phyloP scores from a whole-genome alignment of 306 rosid species.

The Castanea mollissima region DNA sequence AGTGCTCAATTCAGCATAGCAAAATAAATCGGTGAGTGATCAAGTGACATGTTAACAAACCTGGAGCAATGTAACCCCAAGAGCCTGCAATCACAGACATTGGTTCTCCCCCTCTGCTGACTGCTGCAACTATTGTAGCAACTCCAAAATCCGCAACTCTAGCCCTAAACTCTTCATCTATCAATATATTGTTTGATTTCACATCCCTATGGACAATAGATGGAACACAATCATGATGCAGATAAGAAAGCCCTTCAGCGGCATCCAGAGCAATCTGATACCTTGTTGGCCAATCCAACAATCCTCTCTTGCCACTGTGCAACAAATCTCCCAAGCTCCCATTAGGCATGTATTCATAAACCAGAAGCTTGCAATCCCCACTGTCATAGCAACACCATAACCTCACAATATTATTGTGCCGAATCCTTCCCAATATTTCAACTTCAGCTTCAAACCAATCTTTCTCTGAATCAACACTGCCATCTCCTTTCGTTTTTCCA shows the following conservation, averaged over 20 bases:
- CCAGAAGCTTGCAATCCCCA: slow-evolving; percentile 66
- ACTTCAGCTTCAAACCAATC: slow-evolving; percentile 78
- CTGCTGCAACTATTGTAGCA: slow-evolving; percentile 41
- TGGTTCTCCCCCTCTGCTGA: slow-evolving; percentile 33
- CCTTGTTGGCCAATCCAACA: slow-evolving; percentile 72
- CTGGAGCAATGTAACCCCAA: slow-evolving; percentile 76
- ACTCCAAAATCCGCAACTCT: slow-evolving; percentile 81
- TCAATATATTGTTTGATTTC: slow-evolving; percentile 70
- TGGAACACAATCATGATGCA: slow-evolving; percentile 81
- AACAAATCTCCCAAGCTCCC: slow-evolving; percentile 74
- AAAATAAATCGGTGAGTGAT: not conserved
- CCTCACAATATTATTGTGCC: slow-evolving; percentile 80
- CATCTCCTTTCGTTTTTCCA: slow-evolving; percentile 32
- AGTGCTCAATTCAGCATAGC: not conserved
- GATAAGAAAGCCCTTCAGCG: slow-evolving; percentile 79
- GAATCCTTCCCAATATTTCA: slow-evolving; percentile 70
- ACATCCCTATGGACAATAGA: slow-evolving; percentile 80
- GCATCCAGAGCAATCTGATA: slow-evolving; percentile 70
- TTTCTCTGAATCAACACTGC: slow-evolving; percentile 26
- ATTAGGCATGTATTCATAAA: slow-evolving; percentile 84
- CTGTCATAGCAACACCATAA: slow-evolving; percentile 72
- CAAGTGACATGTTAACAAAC: slow-evolving; percentile 29
- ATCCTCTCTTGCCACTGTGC: slow-evolving; percentile 40
- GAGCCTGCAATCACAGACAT: slow-evolving; percentile 72
- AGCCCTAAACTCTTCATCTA: slow-evolving; percentile 71